Evolutionary conservation across 257 asterid genomes (phyloP).

Genomic region (Lycium ferocissimum): DNA sequence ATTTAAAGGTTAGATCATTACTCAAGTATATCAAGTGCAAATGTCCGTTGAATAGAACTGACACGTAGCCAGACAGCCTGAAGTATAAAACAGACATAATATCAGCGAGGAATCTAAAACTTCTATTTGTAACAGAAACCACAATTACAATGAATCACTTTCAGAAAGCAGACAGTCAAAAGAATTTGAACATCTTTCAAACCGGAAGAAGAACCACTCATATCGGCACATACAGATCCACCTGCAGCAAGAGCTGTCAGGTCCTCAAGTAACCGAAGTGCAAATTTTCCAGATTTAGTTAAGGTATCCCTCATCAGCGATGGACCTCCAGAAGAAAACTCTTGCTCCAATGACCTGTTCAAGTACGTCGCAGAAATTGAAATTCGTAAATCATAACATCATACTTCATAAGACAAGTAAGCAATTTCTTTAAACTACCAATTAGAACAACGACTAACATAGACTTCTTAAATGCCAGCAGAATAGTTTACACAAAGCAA

Average conservation of each 20-base stretch:
- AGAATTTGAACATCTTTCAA: conserved; percentile 27
- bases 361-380: conserved; percentile 17
- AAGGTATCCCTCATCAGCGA: conserved; percentile 65
- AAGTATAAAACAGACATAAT: conserved; percentile 41
- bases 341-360: conserved; percentile 80
- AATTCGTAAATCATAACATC: conserved; percentile 1
- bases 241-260: conserved; percentile 99
- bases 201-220: conserved; percentile 24
- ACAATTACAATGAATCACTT: conserved; percentile 15
- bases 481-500: background rate
- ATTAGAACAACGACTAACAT: conserved; percentile 24
- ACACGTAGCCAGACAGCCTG: conserved; percentile 91
- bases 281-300: conserved; percentile 83
- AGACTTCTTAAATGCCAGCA: conserved; percentile 14
- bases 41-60: conserved; percentile 83
- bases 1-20: conserved; percentile 53
- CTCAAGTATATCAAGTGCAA: conserved; percentile 97
- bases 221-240: conserved; percentile 95
- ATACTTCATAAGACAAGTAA: conserved; percentile 4
- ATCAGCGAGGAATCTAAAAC: conserved; percentile 32
- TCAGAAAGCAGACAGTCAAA: background rate
- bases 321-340: conserved; percentile 67
- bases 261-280: conserved; percentile 95
- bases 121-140: conserved; percentile 14
- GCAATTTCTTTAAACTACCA: conserved; percentile 4